phyloP scores from a whole-genome alignment of 495 filamentous ascomycete species.

The Penicillium steckii region DNA sequence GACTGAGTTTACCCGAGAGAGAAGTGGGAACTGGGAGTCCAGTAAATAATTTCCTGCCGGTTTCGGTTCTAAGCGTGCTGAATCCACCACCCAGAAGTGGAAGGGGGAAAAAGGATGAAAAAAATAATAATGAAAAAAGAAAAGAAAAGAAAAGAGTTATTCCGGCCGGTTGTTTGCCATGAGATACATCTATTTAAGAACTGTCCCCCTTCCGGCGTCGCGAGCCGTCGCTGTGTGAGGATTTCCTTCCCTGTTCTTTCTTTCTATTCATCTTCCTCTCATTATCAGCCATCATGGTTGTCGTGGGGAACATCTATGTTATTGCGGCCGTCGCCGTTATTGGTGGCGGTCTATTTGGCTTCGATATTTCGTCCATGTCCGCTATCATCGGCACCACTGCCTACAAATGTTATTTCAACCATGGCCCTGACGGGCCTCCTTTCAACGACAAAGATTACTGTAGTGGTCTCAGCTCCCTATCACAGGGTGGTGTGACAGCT shows the following conservation, averaged over 20 bases:
- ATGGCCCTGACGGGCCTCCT: conserved; percentile 33
- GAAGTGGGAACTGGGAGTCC: conserved; percentile 1
- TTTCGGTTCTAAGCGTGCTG: conserved; percentile 6
- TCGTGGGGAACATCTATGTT: conserved; percentile 67
- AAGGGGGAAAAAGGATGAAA: neutral
- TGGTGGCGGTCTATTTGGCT: conserved; percentile 80
- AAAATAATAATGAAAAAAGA: neutral
- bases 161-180: conserved; percentile 5
- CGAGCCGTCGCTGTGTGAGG: neutral
- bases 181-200: conserved; percentile 4
- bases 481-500: conserved; percentile 63
- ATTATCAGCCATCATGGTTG: conserved; percentile 22
- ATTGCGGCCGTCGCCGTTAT: conserved; percentile 75
- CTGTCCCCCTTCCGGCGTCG: conserved; percentile 5
- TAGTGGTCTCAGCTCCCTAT: conserved; percentile 44
- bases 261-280: neutral
- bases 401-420: conserved; percentile 68
- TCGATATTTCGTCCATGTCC: conserved; percentile 80
- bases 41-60: neutral
- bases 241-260: neutral
- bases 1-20: conserved; percentile 13
- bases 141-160: neutral
- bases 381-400: conserved; percentile 48
- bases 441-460: conserved; percentile 36
- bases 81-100: conserved; percentile 6